Evolutionary conservation across 495 filamentous ascomycete species (phyloP).

Genomic region (Astrothelium macrocarpum): DNA sequence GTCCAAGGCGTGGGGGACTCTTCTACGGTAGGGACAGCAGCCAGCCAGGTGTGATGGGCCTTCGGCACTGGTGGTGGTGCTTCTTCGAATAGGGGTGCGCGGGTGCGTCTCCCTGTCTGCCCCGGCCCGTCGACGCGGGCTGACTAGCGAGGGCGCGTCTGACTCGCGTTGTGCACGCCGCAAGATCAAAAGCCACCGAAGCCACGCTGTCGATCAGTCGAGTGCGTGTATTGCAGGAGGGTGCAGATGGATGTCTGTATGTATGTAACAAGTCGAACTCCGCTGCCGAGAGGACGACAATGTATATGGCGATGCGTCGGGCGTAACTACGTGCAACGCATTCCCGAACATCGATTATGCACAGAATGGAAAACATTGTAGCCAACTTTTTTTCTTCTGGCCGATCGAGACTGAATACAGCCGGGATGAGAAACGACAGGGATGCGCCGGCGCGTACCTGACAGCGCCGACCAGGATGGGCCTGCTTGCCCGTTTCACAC

Average conservation of each 20-base stretch:
- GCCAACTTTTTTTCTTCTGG: constrained; percentile 2
- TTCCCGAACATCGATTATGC: too few species aligned
- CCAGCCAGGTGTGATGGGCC: neutral
- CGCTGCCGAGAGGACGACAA: neutral
- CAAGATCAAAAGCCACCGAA: neutral
- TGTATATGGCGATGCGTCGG: too few species aligned
- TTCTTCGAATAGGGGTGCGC: neutral
- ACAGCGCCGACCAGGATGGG: neutral
- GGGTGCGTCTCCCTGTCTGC: neutral
- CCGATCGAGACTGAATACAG: neutral
- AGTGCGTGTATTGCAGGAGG: neutral
- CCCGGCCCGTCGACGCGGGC: neutral
- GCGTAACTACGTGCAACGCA: too few species aligned
- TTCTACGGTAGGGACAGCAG: neutral
- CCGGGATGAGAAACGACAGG: neutral
- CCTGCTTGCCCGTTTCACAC: neutral
- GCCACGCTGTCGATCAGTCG: neutral
- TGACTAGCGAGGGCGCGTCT: neutral
- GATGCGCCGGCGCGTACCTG: constrained; percentile 5
- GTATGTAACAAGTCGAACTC: neutral
- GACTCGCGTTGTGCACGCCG: neutral
- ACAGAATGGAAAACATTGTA: constrained; percentile 6
- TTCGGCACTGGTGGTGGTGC: neutral
- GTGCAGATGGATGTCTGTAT: neutral
- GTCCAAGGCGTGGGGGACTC: neutral